phyloP scores from a whole-genome alignment of 2,329 filamentous ascomycete genomes.

The Rhytidhysteron rufulum region DNA sequence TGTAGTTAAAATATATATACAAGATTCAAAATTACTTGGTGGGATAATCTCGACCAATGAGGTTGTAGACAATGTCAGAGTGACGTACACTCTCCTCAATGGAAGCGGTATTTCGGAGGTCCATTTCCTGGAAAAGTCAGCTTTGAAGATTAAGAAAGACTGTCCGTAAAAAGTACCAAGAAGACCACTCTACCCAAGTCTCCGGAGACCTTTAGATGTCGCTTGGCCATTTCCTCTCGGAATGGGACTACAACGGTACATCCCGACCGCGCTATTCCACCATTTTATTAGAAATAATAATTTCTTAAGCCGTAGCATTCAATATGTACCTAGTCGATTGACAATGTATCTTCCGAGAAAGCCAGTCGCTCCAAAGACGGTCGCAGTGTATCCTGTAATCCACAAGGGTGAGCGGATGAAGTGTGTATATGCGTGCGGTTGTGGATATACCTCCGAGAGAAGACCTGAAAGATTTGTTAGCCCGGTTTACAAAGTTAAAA shows the following conservation, averaged over 20 bases:
- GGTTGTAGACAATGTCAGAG: conserved; percentile 96
- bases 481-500: conserved; percentile 19
- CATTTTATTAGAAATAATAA: background rate
- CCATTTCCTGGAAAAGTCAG: conserved; percentile 67
- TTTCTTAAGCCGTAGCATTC: background rate
- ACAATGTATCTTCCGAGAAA: conserved; percentile 97
- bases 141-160: background rate
- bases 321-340: conserved; percentile 72
- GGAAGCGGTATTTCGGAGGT: conserved; percentile 88
- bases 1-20: conserved; percentile 1
- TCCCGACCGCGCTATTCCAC: conserved; percentile 72
- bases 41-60: conserved; percentile 89
- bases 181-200: conserved; percentile 89
- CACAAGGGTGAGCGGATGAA: conserved; percentile 27
- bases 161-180: conserved; percentile 54
- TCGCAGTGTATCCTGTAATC: conserved; percentile 79
- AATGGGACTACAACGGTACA: conserved; percentile 91
- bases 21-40: conserved; percentile 79
- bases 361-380: conserved; percentile 95
- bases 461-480: conserved; percentile 53
- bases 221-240: conserved; percentile 96
- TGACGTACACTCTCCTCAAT: conserved; percentile 96
- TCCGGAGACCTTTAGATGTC: conserved; percentile 92
- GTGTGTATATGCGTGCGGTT: conserved; percentile 7
- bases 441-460: conserved; percentile 71